phyloP scores from a whole-genome alignment of 148 eudicot genomes.

The Euryodendron excelsum region DNA sequence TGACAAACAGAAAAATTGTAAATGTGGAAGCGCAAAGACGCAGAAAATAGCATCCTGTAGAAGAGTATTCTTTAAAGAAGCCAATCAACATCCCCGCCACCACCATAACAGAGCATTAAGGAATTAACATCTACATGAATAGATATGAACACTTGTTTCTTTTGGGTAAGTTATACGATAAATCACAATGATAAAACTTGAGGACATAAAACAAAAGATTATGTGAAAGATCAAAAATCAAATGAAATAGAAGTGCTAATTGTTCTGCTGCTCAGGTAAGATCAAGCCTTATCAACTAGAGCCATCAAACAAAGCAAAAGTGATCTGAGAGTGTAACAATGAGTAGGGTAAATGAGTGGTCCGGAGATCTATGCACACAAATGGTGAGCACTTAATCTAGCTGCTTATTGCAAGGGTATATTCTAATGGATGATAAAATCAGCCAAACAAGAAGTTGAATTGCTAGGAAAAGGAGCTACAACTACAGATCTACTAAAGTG shows the following conservation, averaged over 20 bases:
- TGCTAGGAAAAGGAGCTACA: not conserved
- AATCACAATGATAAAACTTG: not conserved
- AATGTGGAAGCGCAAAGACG: not conserved
- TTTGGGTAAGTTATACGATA: not conserved
- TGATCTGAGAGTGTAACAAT: not conserved
- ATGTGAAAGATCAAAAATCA: not conserved
- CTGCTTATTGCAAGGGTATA: not conserved
- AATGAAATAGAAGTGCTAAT: not conserved
- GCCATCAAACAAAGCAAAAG: not conserved
- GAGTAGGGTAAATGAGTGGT: not conserved
- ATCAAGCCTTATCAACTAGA: not conserved
- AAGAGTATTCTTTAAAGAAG: not conserved
- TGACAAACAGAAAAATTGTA: constrained; percentile 5
- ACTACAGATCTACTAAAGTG: not conserved
- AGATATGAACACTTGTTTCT: not conserved
- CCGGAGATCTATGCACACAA: not conserved
- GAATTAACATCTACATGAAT: too few species aligned
- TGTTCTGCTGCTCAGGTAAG: not conserved
- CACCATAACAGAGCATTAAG: not conserved
- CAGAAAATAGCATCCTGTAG: not conserved
- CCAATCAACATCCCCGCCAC: too few species aligned
- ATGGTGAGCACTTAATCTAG: not conserved
- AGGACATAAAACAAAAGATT: not conserved
- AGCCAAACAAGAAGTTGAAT: not conserved
- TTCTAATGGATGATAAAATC: not conserved